Evolutionary conservation across 2,329 filamentous ascomycete genomes (phyloP).

Genomic region (Drechslerella coelobrocha): DNA sequence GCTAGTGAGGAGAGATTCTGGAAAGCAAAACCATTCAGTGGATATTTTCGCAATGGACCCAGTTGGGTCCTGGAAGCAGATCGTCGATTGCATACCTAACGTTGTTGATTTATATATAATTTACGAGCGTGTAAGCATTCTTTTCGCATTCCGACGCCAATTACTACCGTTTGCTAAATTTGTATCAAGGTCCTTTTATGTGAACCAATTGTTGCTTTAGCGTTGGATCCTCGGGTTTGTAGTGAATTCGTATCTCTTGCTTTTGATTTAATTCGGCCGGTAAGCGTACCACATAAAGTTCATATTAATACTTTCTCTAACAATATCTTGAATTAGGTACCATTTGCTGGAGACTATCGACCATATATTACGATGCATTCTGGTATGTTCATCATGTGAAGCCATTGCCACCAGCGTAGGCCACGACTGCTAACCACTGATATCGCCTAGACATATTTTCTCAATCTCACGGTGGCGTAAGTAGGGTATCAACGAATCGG

Average conservation of each 20-base stretch:
- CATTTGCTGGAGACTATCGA: conserved; percentile 54
- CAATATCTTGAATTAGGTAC: conserved; percentile 39
- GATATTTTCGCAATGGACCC: conserved; percentile 54
- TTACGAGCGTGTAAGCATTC: conserved; percentile 53
- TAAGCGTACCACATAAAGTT: conserved; percentile 27
- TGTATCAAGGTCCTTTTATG: conserved; percentile 52
- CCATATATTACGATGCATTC: conserved; percentile 56
- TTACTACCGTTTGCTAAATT: conserved; percentile 5
- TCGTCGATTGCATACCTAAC: conserved; percentile 52
- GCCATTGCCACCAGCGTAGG: neutral
- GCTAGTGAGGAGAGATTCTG: conserved; percentile 51
- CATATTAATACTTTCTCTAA: conserved; percentile 9
- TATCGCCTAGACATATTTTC: conserved; percentile 52
- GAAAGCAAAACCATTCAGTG: conserved; percentile 47
- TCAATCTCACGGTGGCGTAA: conserved; percentile 53
- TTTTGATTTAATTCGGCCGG: conserved; percentile 54
- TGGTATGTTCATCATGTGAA: conserved; percentile 21
- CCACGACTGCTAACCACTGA: conserved; percentile 1
- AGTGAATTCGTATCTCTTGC: conserved; percentile 55
- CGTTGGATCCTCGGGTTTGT: conserved; percentile 54
- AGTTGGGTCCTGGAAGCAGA: conserved; percentile 54
- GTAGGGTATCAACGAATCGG: neutral
- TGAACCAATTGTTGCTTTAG: conserved; percentile 54
- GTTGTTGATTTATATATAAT: conserved; percentile 55
- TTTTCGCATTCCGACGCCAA: neutral